Evolutionary conservation across 1,139 yeast species (phyloP), one percentile per base, ranked within the genome.

Genomic region (Candida sojae): DNA sequence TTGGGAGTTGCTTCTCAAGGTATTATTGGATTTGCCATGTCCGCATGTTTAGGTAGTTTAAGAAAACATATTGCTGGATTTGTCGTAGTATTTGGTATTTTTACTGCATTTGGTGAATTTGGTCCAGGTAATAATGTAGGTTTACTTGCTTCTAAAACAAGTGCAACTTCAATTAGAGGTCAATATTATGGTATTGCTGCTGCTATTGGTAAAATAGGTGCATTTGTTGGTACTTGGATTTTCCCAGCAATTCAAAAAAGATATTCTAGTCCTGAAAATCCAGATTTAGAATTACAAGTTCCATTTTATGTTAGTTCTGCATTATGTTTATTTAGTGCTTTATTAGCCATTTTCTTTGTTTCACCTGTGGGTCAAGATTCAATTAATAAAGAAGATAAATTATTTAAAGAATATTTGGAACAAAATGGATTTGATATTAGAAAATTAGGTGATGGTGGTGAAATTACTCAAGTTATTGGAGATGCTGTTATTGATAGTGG

Each of bases 51-150:
- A 62, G 71, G 74, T 39, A 60, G 63, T 26, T 76, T 92, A 57
- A 71, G 75, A 53, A 62, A 78, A 41, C 80, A 86, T 57, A 71
- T 89, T 60, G 96, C 82, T 30, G 93, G 83, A 0, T 89, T 91
- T 61, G 86, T 84, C 41, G 93, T 90, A 34, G 86, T 87, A 25
- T 91, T 86, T 62, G 97, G 97, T 71, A 81, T 92, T 54, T 91
- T 90, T 67, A 72, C 83, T 63, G 75, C 96, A 6, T 75, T 89
- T 43, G 97, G 97, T 59, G 97, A 91, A 68, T 87, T 91, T 66
- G 96, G 97, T 26, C 92, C 96, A 13, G 97, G 97, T 69, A 90
- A 91, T 68, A 88, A 88, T 67, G 85, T 88, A 64, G 97, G 97
- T 58, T 71, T 88, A 51, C 74, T 92, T 53, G 96, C 96, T 26